These are phyloP conservation scores for Thozetella sp. DNA, from an alignment of 495 filamentous ascomycete genomes.

Conservation along the genomic window DNA sequence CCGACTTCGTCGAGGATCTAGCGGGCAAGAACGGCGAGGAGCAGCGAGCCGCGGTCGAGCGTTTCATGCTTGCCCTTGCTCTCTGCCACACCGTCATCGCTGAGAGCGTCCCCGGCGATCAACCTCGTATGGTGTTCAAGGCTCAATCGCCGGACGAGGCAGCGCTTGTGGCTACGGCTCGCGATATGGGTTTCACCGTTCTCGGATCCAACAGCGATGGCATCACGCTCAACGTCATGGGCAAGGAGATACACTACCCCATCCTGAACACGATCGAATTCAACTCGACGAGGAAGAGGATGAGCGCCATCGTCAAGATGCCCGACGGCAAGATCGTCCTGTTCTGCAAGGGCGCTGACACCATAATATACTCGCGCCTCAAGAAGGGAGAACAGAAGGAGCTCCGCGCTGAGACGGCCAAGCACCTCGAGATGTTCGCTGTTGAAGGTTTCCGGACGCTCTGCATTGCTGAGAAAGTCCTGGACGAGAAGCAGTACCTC, in stretches of 20 bases:
- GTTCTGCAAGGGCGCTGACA: conserved; percentile 98
- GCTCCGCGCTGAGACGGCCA: conserved; percentile 79
- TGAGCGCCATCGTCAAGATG: conserved; percentile 98
- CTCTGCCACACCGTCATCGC: conserved; percentile 97
- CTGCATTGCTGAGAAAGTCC: conserved; percentile 85
- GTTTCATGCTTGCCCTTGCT: conserved; percentile 94
- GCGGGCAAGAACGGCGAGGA: conserved; percentile 73
- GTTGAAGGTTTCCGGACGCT: conserved; percentile 93
- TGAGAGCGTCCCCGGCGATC: conserved; percentile 84
- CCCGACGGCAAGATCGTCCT: conserved; percentile 89
- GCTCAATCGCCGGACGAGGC: conserved; percentile 98
- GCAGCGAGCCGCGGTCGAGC: conserved; percentile 75
- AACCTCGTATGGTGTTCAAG: conserved; percentile 90
- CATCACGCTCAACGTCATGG: conserved; percentile 84
- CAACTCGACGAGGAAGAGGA: conserved; percentile 94
- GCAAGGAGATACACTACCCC: conserved; percentile 78
- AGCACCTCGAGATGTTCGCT: conserved; percentile 96
- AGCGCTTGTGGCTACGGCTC: conserved; percentile 89
- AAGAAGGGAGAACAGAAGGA: conserved; percentile 83
- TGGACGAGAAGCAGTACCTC: conserved; percentile 85
- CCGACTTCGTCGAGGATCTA: conserved; percentile 83
- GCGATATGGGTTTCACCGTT: conserved; percentile 96
- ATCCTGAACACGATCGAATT: conserved; percentile 97
- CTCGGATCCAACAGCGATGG: conserved; percentile 77
- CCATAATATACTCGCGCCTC: conserved; percentile 93